Evolutionary conservation across 805 yeast species (phyloP).

Genomic region (Vanderwaltozyma yarrowii): DNA sequence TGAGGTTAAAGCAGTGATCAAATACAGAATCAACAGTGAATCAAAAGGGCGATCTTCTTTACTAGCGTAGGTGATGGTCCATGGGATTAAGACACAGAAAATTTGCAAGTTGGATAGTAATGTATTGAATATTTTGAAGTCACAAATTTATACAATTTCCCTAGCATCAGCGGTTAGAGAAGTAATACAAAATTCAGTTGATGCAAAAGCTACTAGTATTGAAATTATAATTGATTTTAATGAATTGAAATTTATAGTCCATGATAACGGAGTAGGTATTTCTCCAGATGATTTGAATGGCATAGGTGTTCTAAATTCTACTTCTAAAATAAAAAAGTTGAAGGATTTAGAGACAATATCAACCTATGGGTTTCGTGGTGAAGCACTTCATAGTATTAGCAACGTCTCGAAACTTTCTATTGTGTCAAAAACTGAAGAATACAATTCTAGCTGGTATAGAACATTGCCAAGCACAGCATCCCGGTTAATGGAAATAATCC

Average conservation of each 20-base stretch:
- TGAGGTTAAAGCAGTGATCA: too few species aligned
- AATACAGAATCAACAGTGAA: too few species aligned
- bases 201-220: conserved; percentile 38
- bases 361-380: conserved; percentile 67
- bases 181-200: conserved; percentile 45
- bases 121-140: conserved; percentile 13
- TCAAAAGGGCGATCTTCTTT: too few species aligned
- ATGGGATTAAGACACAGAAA: conserved; percentile 4
- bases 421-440: conserved; percentile 33
- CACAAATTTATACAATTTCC: conserved; percentile 31
- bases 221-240: conserved; percentile 29
- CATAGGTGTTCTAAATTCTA: conserved; percentile 40
- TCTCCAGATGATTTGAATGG: conserved; percentile 34
- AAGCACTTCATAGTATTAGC: conserved; percentile 50
- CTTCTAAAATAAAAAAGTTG: conserved; percentile 41
- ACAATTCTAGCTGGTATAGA: conserved; percentile 24
- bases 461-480: neutral
- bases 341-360: conserved; percentile 30
- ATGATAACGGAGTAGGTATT: conserved; percentile 71
- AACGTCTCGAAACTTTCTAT: conserved; percentile 38
- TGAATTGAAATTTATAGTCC: conserved; percentile 32
- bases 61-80: neutral
- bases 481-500: neutral
- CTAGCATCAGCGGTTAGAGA: conserved; percentile 38
- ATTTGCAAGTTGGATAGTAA: conserved; percentile 10